phyloP scores from a whole-genome alignment of 2,329 filamentous ascomycete genomes.

The Arthrocladium fulminans region DNA sequence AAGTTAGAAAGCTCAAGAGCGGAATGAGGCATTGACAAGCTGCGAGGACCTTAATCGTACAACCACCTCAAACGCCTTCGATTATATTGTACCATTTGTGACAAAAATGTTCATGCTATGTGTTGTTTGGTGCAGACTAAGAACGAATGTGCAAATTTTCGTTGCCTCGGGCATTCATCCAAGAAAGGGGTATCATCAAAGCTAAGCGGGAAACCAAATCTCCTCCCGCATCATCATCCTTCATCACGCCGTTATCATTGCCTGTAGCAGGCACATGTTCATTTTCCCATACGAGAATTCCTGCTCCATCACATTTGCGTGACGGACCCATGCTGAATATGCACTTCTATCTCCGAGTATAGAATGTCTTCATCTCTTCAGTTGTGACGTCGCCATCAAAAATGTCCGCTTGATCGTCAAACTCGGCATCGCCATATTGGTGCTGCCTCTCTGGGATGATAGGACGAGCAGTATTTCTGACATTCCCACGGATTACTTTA shows the following conservation, averaged over 20 bases:
- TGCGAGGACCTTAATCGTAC: no score
- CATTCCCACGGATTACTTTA: neutral
- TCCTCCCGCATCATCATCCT: neutral
- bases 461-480: neutral
- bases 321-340: no score
- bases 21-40: no score
- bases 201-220: neutral
- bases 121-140: no score
- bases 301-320: neutral
- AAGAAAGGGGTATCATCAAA: neutral
- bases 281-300: neutral
- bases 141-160: no score
- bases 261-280: neutral
- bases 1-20: no score
- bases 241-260: neutral
- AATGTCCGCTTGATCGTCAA: neutral
- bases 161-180: neutral
- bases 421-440: neutral
- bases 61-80: no score
- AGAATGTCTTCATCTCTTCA: slow-evolving; percentile 3
- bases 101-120: no score
- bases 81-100: no score
- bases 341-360: neutral
- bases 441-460: neutral
- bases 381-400: slow-evolving; percentile 1